Evolutionary conservation across 495 filamentous ascomycete genomes (phyloP).

Genomic region (Penicillium soppii): DNA sequence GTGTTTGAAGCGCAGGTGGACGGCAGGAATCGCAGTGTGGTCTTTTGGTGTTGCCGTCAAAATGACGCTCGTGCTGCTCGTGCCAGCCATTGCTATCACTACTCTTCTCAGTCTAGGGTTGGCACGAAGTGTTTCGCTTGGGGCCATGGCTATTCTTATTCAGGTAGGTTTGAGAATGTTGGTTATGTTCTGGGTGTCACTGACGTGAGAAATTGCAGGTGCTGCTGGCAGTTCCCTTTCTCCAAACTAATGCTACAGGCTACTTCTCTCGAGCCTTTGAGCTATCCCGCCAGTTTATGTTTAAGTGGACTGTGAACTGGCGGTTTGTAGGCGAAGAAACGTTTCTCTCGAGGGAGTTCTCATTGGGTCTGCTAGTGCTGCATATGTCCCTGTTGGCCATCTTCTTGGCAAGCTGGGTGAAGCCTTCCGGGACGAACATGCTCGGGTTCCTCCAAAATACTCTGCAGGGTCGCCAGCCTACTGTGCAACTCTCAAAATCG

Average conservation of each 20-base stretch:
- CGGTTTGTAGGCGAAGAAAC: constrained; percentile 79
- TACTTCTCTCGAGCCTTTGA: constrained; percentile 86
- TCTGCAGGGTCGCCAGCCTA: constrained; percentile 53
- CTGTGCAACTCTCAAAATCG: constrained; percentile 61
- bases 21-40: constrained; percentile 68
- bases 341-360: constrained; percentile 77
- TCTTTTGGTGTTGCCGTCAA: constrained; percentile 82
- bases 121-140: constrained; percentile 60
- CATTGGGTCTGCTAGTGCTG: constrained; percentile 61
- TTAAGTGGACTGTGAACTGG: constrained; percentile 99
- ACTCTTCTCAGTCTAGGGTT: constrained; percentile 69
- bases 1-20: constrained; percentile 71
- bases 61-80: constrained; percentile 82
- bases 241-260: constrained; percentile 61
- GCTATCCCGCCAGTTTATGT: constrained; percentile 83
- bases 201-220: constrained; percentile 35
- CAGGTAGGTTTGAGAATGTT: constrained; percentile 51
- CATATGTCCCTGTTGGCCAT: constrained; percentile 65
- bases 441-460: constrained; percentile 50
- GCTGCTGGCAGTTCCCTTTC: constrained; percentile 73
- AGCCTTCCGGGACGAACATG: constrained; percentile 47
- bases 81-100: constrained; percentile 75
- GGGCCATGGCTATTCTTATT: constrained; percentile 65
- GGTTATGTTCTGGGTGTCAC: not conserved
- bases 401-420: constrained; percentile 62